Conservation (phyloP, 2,329 filamentous ascomycete genomes). For the Ophiostoma montium region DNA sequence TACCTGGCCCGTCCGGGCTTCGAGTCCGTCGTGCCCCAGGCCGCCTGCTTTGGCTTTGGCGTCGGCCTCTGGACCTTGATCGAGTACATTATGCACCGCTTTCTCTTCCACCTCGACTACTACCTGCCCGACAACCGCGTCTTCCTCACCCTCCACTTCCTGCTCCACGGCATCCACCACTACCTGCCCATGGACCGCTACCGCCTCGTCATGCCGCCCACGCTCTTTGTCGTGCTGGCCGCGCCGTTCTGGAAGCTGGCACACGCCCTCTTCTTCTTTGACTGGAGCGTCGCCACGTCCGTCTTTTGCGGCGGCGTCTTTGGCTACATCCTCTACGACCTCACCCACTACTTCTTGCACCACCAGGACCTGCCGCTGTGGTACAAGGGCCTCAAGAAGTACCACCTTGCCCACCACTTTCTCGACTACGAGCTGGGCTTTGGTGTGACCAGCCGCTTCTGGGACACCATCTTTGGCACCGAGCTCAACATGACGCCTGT, state of each 20-base stretch:
- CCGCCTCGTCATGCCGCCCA: conserved; percentile 90
- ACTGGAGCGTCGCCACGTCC: conserved; percentile 68
- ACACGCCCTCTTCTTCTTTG: conserved; percentile 64
- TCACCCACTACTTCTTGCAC: conserved; percentile 98
- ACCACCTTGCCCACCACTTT: conserved; percentile 94
- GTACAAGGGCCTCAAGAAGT: conserved; percentile 91
- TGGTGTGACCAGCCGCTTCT: conserved; percentile 90
- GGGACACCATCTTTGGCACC: conserved; percentile 86
- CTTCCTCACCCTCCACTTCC: conserved; percentile 76
- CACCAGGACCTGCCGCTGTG: conserved; percentile 82
- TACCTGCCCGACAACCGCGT: conserved; percentile 83
- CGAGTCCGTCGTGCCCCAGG: conserved; percentile 29
- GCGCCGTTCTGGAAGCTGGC: conserved; percentile 87
- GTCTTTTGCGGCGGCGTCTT: conserved; percentile 86
- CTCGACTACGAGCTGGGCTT: conserved; percentile 97
- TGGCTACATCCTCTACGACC: conserved; percentile 89
- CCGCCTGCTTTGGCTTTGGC: conserved; percentile 54
- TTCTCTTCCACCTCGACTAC: conserved; percentile 83
- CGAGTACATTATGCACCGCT: conserved; percentile 81
- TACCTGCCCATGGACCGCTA: conserved; percentile 99
- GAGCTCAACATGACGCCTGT: conserved; percentile 39
- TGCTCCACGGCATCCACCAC: conserved; percentile 93
- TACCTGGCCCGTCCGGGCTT: conserved; percentile 51
- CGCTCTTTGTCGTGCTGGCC: conserved; percentile 71
- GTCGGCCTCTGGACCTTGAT: conserved; percentile 75